Evolutionary conservation across 2,329 filamentous ascomycete species (phyloP).

Genomic region (Colletotrichum orchidophilum): DNA sequence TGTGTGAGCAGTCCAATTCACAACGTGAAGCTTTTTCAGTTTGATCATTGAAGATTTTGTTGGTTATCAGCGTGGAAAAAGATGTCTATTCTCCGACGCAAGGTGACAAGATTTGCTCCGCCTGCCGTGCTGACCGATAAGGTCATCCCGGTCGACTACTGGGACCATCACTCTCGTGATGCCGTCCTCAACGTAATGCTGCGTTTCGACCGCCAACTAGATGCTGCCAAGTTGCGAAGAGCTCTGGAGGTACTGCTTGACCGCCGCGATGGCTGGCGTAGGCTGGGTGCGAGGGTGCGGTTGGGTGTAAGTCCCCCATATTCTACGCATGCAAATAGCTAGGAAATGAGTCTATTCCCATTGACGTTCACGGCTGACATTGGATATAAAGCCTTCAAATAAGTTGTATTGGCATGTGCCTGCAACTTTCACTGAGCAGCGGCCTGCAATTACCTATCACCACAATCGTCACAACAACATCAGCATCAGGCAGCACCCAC

Average conservation of each 20-base stretch:
- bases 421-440: not conserved
- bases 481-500: not conserved
- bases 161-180: not conserved
- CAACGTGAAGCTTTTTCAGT: too few species aligned
- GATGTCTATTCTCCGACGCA: conserved; percentile 1
- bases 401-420: not conserved
- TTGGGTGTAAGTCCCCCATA: not conserved
- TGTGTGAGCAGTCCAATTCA: too few species aligned
- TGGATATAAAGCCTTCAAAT: not conserved
- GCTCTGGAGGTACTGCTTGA: not conserved
- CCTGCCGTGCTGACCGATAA: not conserved
- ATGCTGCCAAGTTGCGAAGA: not conserved
- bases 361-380: not conserved
- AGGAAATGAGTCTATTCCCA: not conserved
- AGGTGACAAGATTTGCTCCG: not conserved
- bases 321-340: too few species aligned
- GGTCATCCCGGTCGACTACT: not conserved
- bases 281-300: not conserved
- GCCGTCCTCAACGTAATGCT: conserved; percentile 4
- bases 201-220: not conserved
- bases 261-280: not conserved
- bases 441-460: not conserved
- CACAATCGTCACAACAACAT: not conserved
- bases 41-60: not conserved
- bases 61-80: not conserved